Evolutionary conservation across 2,329 filamentous ascomycete species (phyloP), one percentile per base, ranked within the genome.

Genomic region (Beauveria varroae): DNA sequence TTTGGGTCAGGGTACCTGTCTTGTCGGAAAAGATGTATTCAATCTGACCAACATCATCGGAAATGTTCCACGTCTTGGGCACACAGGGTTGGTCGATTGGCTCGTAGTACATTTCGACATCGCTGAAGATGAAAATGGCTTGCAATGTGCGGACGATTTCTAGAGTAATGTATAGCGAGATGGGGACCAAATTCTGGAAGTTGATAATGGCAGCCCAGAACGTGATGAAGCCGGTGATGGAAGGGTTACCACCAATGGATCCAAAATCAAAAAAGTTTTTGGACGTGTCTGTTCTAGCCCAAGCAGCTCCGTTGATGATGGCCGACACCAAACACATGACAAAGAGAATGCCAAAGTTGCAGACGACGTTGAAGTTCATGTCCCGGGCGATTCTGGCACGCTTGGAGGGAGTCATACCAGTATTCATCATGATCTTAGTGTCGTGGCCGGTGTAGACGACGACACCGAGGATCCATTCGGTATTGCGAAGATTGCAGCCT

Each of bases 1-100:
- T 98, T 76, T 95, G 96, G 6, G 93, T 98, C 67, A 98, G 78
- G 1, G 93, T 98, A 28, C 93, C 93, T 0, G 93, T 98, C 79
- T 98, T 98, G 79, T 98, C 93, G 0, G 93, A 97, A 75, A 99
- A 99, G 67, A 99, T 96, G 78, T 98, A 99, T 75, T 98, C 95
- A 64, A 99, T 96, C 75, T 99, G 95, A 14, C 95, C 95, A 52
- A 99, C 81, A 69, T 99, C 96, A 71, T 99, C 95, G 1, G 93
- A 98, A 56, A 99, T 98, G 72, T 98, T 99, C 95, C 95, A 99
- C 0, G 93, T 92, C 71, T 98, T 98, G 5, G 96, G 95, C 12
- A 96, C 91, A 71, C 96, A 99, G 2, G 93, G 92, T 70, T 96
- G 93, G 69, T 96, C 92, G 66, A 97, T 86, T 69, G 86, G 87